These are phyloP conservation scores for Heliosperma pusillum DNA, from an alignment of 148 eudicot genomes.

Conservation along the genomic window DNA sequence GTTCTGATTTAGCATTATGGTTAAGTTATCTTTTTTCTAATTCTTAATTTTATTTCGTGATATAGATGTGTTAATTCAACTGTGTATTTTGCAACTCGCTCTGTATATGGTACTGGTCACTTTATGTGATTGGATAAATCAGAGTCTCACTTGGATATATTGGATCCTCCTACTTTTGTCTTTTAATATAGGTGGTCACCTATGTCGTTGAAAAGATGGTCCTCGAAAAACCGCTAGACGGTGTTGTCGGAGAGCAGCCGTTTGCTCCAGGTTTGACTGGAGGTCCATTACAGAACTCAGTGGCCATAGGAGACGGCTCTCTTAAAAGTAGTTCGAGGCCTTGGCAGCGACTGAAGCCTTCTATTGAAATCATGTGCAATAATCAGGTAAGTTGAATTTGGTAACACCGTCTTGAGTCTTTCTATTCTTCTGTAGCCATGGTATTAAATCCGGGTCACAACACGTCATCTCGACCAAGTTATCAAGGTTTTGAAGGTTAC, in stretches of 20 bases:
- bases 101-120: not conserved
- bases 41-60: not conserved
- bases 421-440: not conserved
- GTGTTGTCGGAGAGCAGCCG: constrained; percentile 48
- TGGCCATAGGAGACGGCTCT: constrained; percentile 54
- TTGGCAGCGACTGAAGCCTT: constrained; percentile 80
- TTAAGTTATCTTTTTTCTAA: not conserved
- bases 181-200: constrained; percentile 62
- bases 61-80: not conserved
- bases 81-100: not conserved
- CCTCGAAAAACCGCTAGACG: constrained; percentile 72
- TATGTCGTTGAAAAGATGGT: constrained; percentile 89
- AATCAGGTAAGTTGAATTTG: constrained; percentile 62
- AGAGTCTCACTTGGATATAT: not conserved
- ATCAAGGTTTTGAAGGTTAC: not conserved
- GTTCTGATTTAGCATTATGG: not conserved
- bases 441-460: not conserved
- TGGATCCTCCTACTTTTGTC: not conserved
- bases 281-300: constrained; percentile 48
- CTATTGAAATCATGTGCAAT: constrained; percentile 87
- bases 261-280: constrained; percentile 53
- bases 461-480: not conserved
- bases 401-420: not conserved
- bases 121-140: not conserved
- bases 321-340: constrained; percentile 64